Base-by-base conservation (phyloP, 2,329 filamentous ascomycete species). In the Podosphaera xanthii region DNA sequence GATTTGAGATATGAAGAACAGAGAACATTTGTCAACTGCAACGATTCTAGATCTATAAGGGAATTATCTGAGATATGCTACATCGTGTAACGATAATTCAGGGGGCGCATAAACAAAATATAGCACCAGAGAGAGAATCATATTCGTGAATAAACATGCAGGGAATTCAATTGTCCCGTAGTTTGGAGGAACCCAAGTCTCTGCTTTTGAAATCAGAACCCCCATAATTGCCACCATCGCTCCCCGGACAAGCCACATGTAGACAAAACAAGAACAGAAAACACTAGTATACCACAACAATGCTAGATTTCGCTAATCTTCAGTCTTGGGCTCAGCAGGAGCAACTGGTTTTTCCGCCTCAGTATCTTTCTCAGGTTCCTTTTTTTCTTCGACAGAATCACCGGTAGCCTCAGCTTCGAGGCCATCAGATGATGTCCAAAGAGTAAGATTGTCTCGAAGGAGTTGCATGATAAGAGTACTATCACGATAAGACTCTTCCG, bases 391-490 rank as follows among this genome's bases (percentile, higher is more conserved):
- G 10, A 14, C 10, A 44, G 40, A 7, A 44, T 44, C 40, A 14
- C 5, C 40, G 10, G 22, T 22, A 22, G 9, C 40, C 10, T 44
- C 40, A 7, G 40, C 40, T 14, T 44, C 40, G 40, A 44, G 40
- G 5, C 40, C 87, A 82, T 97, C 92, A 67, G 91, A 97, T 62
- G 91, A 97, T 70, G 92, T 97, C 92, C 92, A 97, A 74, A 97
- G 89, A 66, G 92, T 97, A 90, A 96, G 80, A 81, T 96, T 97
- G 78, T 96, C 91, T 73, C 91, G 87, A 73, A 97, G 84, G 64
- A 97, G 81, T 79, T 97, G 91, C 91, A 96, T 97, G 79, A 97
- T 96, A 69, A 97, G 82, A 62, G 91, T 97, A 81, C 89, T 95
- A 76, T 97, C 91, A 71, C 90, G 87, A 85, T 97, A 96, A 64